Conservation (phyloP, 306 rosid species). For the Fagus crenata region DNA sequence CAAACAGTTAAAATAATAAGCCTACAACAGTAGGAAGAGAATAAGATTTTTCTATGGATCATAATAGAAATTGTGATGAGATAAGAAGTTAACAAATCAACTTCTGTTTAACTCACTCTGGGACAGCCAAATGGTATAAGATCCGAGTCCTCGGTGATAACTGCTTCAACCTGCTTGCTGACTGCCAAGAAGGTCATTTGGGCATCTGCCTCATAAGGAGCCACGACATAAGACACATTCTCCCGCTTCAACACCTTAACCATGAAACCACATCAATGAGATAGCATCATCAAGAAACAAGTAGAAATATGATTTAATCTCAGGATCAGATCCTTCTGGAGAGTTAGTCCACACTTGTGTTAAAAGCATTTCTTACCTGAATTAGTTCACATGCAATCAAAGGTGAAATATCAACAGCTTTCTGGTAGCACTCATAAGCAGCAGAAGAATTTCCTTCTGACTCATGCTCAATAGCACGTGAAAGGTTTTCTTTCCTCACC, state of each 20-base stretch:
- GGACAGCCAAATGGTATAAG: constrained; percentile 95
- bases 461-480: constrained; percentile 81
- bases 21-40: constrained; percentile 12
- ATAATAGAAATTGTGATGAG: constrained; percentile 5
- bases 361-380: constrained; percentile 48
- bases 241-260: constrained; percentile 79
- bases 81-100: constrained; percentile 16
- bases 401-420: constrained; percentile 95
- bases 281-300: background rate
- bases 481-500: constrained; percentile 76
- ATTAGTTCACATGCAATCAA: constrained; percentile 66
- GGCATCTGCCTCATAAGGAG: constrained; percentile 98
- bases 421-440: constrained; percentile 91
- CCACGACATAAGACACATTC: constrained; percentile 71
- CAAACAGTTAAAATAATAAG: constrained; percentile 7
- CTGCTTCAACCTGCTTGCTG: constrained; percentile 75
- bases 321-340: constrained; percentile 11
- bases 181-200: constrained; percentile 92
- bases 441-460: constrained; percentile 75
- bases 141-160: constrained; percentile 94
- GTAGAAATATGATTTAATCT: background rate
- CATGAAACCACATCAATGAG: constrained; percentile 10
- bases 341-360: constrained; percentile 10
- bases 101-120: constrained; percentile 56
- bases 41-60: background rate